phyloP scores from a whole-genome alignment of 176 grass and related monocot genomes.

The Oryza brachyantha region DNA sequence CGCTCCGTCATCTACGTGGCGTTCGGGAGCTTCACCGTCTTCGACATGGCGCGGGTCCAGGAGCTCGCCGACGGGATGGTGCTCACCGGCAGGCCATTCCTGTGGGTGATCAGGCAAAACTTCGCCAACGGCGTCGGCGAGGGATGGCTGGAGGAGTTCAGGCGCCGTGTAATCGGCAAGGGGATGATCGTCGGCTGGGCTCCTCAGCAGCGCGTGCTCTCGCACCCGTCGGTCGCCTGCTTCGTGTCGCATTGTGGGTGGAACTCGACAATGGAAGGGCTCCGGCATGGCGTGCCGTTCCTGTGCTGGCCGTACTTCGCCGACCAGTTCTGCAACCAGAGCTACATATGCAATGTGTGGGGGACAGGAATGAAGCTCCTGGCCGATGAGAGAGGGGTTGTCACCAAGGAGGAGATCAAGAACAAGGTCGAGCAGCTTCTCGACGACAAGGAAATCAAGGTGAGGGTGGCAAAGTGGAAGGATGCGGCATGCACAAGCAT shows the following conservation, averaged over 20 bases:
- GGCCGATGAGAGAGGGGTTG: slow-evolving; percentile 27
- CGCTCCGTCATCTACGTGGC: slow-evolving; percentile 59
- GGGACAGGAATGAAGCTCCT: slow-evolving; percentile 33
- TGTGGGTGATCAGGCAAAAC: slow-evolving; percentile 63
- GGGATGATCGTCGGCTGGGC: slow-evolving; percentile 44
- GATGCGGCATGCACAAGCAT: background rate
- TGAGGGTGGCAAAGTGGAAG: slow-evolving; percentile 37
- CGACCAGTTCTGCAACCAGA: slow-evolving; percentile 57
- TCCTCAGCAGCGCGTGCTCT: slow-evolving; percentile 52
- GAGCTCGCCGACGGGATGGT: slow-evolving; percentile 60
- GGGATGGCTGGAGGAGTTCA: slow-evolving; percentile 39
- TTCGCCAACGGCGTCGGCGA: background rate
- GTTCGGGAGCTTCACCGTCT: slow-evolving; percentile 57
- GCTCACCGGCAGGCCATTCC: slow-evolving; percentile 37
- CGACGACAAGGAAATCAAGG: slow-evolving; percentile 22
- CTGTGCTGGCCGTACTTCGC: slow-evolving; percentile 66
- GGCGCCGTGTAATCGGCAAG: background rate
- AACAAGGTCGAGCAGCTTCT: slow-evolving; percentile 35
- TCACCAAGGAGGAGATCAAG: slow-evolving; percentile 41
- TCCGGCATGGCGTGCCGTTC: slow-evolving; percentile 44
- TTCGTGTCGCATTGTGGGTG: slow-evolving; percentile 57
- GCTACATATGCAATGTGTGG: slow-evolving; percentile 57
- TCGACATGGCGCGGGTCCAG: slow-evolving; percentile 32
- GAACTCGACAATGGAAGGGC: slow-evolving; percentile 59
- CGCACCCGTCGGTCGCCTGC: slow-evolving; percentile 39